Conservation (phyloP, 495 filamentous ascomycete species). For the Aspergillus hancockii region DNA sequence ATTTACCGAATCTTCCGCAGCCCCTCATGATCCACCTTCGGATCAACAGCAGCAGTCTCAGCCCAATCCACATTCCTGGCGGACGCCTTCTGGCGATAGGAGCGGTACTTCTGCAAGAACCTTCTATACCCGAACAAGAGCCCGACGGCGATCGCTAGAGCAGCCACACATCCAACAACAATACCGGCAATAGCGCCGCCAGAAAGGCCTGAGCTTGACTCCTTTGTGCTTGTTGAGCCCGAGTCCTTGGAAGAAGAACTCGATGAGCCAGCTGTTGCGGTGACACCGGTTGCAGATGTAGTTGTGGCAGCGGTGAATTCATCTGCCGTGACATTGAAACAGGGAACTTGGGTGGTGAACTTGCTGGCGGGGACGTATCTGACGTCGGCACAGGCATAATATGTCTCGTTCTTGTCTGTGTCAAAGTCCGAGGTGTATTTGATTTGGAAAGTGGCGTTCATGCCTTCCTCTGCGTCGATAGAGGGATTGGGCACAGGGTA, state of each 20-base stretch:
- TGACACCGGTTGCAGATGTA: background rate
- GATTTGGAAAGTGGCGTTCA: constrained; percentile 54
- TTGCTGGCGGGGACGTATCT: constrained; percentile 42
- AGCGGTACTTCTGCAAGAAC: constrained; percentile 19
- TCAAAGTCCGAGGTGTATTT: constrained; percentile 49
- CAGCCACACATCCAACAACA: constrained; percentile 47
- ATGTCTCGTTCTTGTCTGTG: constrained; percentile 45
- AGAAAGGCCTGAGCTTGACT: constrained; percentile 31
- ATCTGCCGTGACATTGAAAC: constrained; percentile 50
- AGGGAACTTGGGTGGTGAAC: constrained; percentile 43
- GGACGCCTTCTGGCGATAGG: constrained; percentile 14
- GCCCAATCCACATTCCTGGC: constrained; percentile 20
- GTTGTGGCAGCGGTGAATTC: constrained; percentile 21
- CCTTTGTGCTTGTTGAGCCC: background rate
- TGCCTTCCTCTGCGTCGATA: constrained; percentile 34
- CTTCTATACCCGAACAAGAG: constrained; percentile 20
- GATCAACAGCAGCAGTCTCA: constrained; percentile 2
- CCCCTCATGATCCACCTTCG: background rate
- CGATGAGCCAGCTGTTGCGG: constrained; percentile 13
- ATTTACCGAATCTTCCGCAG: constrained; percentile 10
- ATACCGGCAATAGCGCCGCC: constrained; percentile 48
- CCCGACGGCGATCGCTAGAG: constrained; percentile 21
- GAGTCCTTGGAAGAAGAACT: constrained; percentile 9
- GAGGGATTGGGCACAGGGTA: constrained; percentile 47
- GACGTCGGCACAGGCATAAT: constrained; percentile 54